These are phyloP conservation scores for Mallotus nudiflorus DNA, from an alignment of 345 rosid genomes.

Conservation along the genomic window DNA sequence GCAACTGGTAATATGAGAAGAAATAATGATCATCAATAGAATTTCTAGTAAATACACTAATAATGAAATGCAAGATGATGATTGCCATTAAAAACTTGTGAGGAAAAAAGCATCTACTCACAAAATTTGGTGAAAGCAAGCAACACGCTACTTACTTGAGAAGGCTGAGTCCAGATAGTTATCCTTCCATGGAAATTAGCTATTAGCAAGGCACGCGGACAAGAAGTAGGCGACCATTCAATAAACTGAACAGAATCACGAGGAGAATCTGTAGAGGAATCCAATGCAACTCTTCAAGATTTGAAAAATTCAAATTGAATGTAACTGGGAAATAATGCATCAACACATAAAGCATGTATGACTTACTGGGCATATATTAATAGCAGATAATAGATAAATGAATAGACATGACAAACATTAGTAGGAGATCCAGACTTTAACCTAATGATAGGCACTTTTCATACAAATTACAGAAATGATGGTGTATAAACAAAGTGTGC, in stretches of 20 bases:
- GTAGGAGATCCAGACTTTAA: not conserved
- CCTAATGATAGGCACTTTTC: not conserved
- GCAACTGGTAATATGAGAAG: not conserved
- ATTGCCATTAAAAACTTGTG: slow-evolving; percentile 10
- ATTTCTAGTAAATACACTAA: not conserved
- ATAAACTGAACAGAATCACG: slow-evolving; percentile 99
- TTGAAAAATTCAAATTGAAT: slow-evolving; percentile 3
- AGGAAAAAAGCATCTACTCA: slow-evolving; percentile 8
- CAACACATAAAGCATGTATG: not conserved
- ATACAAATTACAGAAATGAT: not conserved
- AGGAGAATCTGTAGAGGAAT: slow-evolving; percentile 72
- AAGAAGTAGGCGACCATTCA: slow-evolving; percentile 97
- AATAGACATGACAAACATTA: not conserved
- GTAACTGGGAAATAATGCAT: not conserved
- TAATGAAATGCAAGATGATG: not conserved
- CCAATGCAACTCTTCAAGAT: not conserved
- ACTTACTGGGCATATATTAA: not conserved
- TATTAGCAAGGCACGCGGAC: slow-evolving; percentile 88
- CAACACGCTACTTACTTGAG: slow-evolving; percentile 53
- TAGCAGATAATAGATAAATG: not conserved
- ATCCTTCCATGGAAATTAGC: slow-evolving; percentile 98
- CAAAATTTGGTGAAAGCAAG: not conserved
- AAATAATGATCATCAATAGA: slow-evolving; percentile 2
- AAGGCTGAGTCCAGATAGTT: slow-evolving; percentile 95
- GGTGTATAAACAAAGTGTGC: not conserved